These are phyloP conservation scores for Cutaneotrichosporon cutaneum DNA, from an alignment of 1,284 basidiomycete species.

Conservation along the genomic window DNA sequence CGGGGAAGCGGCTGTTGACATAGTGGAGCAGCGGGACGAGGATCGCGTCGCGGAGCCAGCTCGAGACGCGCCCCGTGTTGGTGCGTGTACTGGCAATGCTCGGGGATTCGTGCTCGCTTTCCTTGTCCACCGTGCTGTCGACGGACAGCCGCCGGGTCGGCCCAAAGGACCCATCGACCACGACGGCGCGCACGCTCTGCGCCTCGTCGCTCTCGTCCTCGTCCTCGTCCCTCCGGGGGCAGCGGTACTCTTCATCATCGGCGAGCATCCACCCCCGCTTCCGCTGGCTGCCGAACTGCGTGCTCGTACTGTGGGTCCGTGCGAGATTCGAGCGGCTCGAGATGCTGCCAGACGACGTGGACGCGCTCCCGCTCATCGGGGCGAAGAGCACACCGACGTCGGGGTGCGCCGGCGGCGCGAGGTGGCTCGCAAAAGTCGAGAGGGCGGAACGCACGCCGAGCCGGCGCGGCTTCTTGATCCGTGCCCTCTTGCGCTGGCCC, in stretches of 20 bases:
- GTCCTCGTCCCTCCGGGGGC: background rate
- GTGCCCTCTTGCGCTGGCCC: background rate
- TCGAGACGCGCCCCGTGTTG: background rate
- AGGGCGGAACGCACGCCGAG: slow-evolving; percentile 1
- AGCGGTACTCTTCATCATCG: background rate
- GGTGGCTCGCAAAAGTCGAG: slow-evolving; percentile 2
- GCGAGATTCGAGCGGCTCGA: background rate
- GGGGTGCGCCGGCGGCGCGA: slow-evolving; percentile 1
- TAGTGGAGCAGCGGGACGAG: slow-evolving; percentile 32
- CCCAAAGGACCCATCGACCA: slow-evolving; percentile 7
- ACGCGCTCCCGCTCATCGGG: background rate
- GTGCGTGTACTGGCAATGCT: background rate
- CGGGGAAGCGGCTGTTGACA: slow-evolving; percentile 45
- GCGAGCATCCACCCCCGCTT: slow-evolving; percentile 7
- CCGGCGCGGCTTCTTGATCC: slow-evolving; percentile 3
- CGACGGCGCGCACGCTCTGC: slow-evolving; percentile 1
- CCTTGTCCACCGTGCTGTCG: background rate
- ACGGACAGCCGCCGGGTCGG: background rate
- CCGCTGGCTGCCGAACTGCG: background rate
- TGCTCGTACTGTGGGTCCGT: background rate
- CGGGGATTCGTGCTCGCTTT: background rate
- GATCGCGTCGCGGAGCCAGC: background rate
- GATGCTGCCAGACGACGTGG: background rate
- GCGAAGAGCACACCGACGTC: background rate
- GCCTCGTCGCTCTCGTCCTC: background rate